Conservation (phyloP, 805 yeast genomes). For the Cyberlindnera mississippiensis region DNA sequence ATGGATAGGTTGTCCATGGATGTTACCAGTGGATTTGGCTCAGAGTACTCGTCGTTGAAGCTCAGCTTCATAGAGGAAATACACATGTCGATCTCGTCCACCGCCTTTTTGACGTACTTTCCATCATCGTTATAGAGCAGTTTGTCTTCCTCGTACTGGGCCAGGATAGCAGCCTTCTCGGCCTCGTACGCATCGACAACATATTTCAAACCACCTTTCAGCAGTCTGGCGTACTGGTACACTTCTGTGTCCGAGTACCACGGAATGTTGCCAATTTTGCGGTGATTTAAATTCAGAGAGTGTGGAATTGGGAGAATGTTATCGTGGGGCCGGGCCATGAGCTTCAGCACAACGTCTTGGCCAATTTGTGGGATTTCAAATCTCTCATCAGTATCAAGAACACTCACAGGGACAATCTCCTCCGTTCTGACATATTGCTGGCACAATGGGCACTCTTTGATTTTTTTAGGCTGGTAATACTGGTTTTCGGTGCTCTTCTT, state of each 20-base stretch:
- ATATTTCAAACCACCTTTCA: constrained; percentile 60
- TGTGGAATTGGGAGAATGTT: constrained; percentile 47
- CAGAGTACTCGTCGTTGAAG: constrained; percentile 23
- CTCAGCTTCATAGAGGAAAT: constrained; percentile 37
- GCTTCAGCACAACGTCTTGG: constrained; percentile 51
- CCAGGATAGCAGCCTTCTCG: constrained; percentile 54
- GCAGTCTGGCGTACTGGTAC: constrained; percentile 57
- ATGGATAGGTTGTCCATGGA: constrained; percentile 17
- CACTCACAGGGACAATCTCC: constrained; percentile 63
- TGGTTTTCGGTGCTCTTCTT: constrained; percentile 27
- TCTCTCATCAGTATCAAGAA: constrained; percentile 43
- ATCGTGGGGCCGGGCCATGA: constrained; percentile 55
- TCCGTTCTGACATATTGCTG: constrained; percentile 49
- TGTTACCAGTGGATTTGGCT: constrained; percentile 17
- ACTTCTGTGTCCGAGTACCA: constrained; percentile 40
- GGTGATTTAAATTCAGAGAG: constrained; percentile 38
- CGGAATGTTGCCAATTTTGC: constrained; percentile 48
- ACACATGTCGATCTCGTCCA: constrained; percentile 47
- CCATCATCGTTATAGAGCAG: constrained; percentile 59
- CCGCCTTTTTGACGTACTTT: constrained; percentile 49
- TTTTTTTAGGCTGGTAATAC: constrained; percentile 37
- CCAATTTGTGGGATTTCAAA: constrained; percentile 57
- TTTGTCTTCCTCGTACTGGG: constrained; percentile 53
- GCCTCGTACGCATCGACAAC: constrained; percentile 48
- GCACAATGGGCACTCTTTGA: constrained; percentile 81